A percentile compares a stretch with the other conserved stretches of the same genome.
Conservation (phyloP, 164 flowering plant genomes). For the Chimonanthus praecox region DNA sequence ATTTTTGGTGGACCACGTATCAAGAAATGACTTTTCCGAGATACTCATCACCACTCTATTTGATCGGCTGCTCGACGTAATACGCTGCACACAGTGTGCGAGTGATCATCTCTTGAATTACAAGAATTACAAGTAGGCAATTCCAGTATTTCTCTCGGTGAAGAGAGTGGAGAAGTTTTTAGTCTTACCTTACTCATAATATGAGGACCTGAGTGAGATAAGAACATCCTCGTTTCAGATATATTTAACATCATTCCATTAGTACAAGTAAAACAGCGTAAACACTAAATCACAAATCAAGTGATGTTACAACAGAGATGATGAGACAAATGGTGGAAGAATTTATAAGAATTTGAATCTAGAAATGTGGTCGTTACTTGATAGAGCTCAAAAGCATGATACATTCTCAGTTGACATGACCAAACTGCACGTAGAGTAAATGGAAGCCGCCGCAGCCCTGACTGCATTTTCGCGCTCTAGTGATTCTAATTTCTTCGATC, state of each 20-base stretch:
- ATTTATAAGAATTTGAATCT: not conserved
- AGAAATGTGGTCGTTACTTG: not conserved
- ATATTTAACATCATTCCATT: not conserved
- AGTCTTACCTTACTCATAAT: too few relatives aligned
- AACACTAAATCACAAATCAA: not conserved
- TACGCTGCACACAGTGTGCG: too few relatives aligned
- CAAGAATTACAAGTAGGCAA: too few relatives aligned
- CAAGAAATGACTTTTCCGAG: too few relatives aligned
- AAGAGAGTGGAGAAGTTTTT: too few relatives aligned
- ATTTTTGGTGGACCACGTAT: too few relatives aligned
- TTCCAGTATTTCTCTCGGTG: too few relatives aligned
- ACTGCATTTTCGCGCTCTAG: constrained; percentile 56
- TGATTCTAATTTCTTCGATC: constrained; percentile 28
- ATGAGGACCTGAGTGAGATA: too few relatives aligned
- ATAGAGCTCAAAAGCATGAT: constrained; percentile 32
- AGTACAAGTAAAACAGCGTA: not conserved
- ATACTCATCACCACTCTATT: too few relatives aligned
- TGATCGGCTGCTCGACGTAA: too few relatives aligned
- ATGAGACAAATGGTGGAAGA: not conserved
- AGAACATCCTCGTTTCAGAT: not conserved
- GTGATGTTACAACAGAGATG: constrained; percentile 2
- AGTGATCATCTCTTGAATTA: too few relatives aligned
- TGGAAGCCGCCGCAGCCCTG: constrained; percentile 83
- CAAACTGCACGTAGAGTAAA: constrained; percentile 73
- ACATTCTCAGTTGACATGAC: constrained; percentile 40